Evolutionary conservation across 1,284 basidiomycete genomes (phyloP), one percentile per base, ranked within the genome.

Genomic region (Ustilago cynodontis): DNA sequence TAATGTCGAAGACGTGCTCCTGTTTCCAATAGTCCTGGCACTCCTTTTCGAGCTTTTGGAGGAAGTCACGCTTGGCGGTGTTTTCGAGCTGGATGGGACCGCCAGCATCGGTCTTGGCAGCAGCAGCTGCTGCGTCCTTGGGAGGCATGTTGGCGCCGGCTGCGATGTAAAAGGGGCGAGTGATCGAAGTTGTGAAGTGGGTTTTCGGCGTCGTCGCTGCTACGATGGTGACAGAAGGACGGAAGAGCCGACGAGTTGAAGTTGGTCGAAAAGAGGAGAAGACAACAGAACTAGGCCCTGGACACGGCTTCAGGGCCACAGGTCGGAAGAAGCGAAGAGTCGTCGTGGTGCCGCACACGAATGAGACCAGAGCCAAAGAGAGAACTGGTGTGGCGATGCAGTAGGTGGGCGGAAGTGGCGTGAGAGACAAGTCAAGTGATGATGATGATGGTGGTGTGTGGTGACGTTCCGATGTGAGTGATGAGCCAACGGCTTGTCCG

Each of bases 11-110:
- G 61, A 87, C 71, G 45, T 87, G 85, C 58, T 85, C 77, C 22
- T 85, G 81, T 67, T 88, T 88, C 97, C 96, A 98, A 82, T 89
- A 88, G 70, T 89, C 86, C 87, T 98, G 95, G 80, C 94, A 94
- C 86, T 91, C 89, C 83, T 91, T 90, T 87, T 98, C 95, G 66
- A 98, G 88, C 49, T 89, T 89, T 83, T 90, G 92, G 61, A 98
- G 88, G 82, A 92, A 89, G 88, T 98, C 96, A 85, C 95, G 91
- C 87, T 98, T 98, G 82, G 90, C 92, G 33, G 96, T 98, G 70
- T 86, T 86, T 67, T 86, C 84, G 50, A 86, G 84, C 75, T 86
- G 83, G 47, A 86, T 86, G 31, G 85, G 85, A 39, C 84, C 85
- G 51, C 71, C 74, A 26, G 14, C 24, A 28, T 55, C 63, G 41